Percentiles rank a stretch among this genome's conserved stretches.
These are phyloP conservation scores for Anthracocystis panici-leucophaei DNA, from an alignment of 1,284 basidiomycete genomes.

Conservation along the genomic window DNA sequence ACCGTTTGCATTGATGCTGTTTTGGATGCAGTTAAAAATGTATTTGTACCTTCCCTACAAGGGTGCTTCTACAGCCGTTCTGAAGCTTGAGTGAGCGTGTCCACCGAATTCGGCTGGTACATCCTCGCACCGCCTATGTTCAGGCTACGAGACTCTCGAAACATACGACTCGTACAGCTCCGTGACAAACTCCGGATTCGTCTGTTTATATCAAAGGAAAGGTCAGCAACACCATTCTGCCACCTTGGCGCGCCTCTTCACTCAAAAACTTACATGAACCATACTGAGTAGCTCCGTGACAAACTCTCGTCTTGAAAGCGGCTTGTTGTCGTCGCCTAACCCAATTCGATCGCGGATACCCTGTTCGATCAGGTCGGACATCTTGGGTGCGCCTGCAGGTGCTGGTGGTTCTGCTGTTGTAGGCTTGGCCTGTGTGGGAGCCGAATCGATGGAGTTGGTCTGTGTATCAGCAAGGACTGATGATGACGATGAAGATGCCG, in stretches of 20 bases:
- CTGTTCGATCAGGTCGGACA: constrained; percentile 71
- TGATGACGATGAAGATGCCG: neutral
- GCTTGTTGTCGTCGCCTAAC: constrained; percentile 64
- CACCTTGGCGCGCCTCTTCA: neutral
- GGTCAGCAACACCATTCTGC: constrained; percentile 5
- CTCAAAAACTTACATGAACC: constrained; percentile 75
- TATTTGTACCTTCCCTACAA: too few relatives aligned
- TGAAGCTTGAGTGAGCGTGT: too few relatives aligned
- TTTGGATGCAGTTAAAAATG: too few relatives aligned
- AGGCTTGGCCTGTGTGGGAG: neutral
- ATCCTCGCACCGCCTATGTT: neutral
- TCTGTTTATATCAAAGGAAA: constrained; percentile 30
- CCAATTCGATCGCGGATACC: constrained; percentile 70
- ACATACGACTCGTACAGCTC: constrained; percentile 56
- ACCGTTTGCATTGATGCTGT: too few relatives aligned
- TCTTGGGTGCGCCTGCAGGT: constrained; percentile 62
- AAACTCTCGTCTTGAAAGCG: constrained; percentile 75
- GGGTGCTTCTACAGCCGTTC: too few relatives aligned
- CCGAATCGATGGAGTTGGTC: neutral
- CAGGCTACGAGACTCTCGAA: constrained; percentile 14
- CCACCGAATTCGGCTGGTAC: too few relatives aligned
- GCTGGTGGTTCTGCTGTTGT: constrained; percentile 15
- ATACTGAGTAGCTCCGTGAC: constrained; percentile 77
- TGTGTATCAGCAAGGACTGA: neutral
- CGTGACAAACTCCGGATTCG: constrained; percentile 58